phyloP scores from a whole-genome alignment of 768 basidiomycete genomes.

The Pleurotus ostreatus region DNA sequence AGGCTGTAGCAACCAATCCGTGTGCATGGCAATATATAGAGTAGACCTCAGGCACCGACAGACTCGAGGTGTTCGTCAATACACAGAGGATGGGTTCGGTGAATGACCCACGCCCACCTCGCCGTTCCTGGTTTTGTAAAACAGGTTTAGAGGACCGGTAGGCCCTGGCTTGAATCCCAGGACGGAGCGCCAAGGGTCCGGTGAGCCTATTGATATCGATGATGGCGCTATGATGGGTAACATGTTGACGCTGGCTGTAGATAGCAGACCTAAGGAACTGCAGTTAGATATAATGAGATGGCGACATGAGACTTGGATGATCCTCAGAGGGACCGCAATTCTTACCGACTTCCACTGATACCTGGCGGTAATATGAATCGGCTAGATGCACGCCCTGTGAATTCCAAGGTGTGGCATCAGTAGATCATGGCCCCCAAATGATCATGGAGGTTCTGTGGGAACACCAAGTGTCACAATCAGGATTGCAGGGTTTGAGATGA shows the following conservation, averaged over 20 bases:
- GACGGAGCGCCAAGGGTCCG: conserved; percentile 5
- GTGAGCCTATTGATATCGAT: neutral
- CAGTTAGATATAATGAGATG: too few species aligned
- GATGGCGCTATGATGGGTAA: neutral
- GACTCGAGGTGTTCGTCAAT: neutral
- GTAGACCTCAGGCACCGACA: too few species aligned
- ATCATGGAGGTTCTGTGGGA: neutral
- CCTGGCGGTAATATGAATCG: conserved; percentile 1
- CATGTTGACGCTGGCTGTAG: neutral
- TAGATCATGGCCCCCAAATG: neutral
- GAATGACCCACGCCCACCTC: conserved; percentile 1
- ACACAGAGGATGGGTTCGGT: neutral
- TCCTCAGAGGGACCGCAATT: too few species aligned
- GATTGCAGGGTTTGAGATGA: neutral
- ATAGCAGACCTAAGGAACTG: too few species aligned
- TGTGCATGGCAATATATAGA: too few species aligned
- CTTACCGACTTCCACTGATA: neutral
- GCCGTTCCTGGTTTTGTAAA: neutral
- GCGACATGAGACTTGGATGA: too few species aligned
- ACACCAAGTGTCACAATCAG: neutral
- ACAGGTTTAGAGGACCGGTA: neutral
- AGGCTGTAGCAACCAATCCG: too few species aligned
- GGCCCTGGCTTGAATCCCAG: neutral
- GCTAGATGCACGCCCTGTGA: neutral
- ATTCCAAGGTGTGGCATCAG: neutral